A percentile compares a stretch with the other conserved stretches of the same genome.
Evolutionary conservation across 2,329 filamentous ascomycete genomes (phyloP).

Genomic region (Simplicillium aogashimaense): DNA sequence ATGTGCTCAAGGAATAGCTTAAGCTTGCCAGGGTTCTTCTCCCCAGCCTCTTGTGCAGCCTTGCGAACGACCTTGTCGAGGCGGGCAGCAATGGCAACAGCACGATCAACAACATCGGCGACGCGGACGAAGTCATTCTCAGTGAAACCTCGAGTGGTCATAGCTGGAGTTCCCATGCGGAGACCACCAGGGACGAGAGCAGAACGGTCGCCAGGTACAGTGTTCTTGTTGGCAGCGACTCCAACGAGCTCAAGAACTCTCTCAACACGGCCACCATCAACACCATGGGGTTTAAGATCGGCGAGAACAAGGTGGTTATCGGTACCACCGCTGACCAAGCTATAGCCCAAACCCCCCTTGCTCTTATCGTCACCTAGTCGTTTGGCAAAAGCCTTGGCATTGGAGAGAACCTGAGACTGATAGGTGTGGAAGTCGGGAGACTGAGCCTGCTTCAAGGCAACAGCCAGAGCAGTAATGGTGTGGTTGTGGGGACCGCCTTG

Average conservation of each 20-base stretch:
- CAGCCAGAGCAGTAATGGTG: slow-evolving; percentile 91
- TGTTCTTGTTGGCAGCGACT: slow-evolving; percentile 99
- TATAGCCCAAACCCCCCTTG: slow-evolving; percentile 72
- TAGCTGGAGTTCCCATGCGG: slow-evolving; percentile 89
- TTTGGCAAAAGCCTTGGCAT: slow-evolving; percentile 77
- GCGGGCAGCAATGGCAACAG: slow-evolving; percentile 67
- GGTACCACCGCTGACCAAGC: slow-evolving; percentile 85
- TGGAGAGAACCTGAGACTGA: slow-evolving; percentile 81
- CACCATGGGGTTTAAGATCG: slow-evolving; percentile 77
- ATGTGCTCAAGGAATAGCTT: slow-evolving; percentile 60
- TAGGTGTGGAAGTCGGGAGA: slow-evolving; percentile 85
- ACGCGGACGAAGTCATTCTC: slow-evolving; percentile 82
- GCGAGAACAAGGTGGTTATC: slow-evolving; percentile 95
- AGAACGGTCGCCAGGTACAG: slow-evolving; percentile 88
- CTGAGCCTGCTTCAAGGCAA: slow-evolving; percentile 89
- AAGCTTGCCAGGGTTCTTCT: slow-evolving; percentile 55
- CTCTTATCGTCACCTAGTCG: slow-evolving; percentile 58
- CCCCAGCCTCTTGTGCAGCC: slow-evolving; percentile 54
- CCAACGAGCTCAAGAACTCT: slow-evolving; percentile 84
- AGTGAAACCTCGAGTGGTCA: slow-evolving; percentile 92
- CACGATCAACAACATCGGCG: slow-evolving; percentile 75
- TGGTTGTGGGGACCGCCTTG: slow-evolving; percentile 98
- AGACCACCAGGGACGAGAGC: slow-evolving; percentile 89
- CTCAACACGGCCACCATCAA: slow-evolving; percentile 87
- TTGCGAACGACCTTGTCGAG: slow-evolving; percentile 65